Base-by-base conservation (phyloP, 2,329 filamentous ascomycete species). In the Aspergillus ibericus region DNA sequence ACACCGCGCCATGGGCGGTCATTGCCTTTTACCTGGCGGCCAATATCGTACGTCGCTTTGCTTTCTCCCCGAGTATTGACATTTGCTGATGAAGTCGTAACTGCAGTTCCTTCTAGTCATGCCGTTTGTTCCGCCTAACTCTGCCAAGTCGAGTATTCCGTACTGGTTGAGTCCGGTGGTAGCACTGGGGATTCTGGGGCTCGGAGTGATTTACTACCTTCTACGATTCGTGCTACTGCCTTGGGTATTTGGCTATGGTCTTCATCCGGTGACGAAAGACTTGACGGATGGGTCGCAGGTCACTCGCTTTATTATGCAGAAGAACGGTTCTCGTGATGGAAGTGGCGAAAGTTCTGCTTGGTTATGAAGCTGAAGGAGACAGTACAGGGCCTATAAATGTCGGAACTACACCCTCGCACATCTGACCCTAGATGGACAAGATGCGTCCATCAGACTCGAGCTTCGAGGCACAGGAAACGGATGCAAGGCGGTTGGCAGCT, bases 111-210 rank as follows among this genome's bases (percentile, higher is more conserved):
- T 66, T 7, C 48, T 67, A 5, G 29, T 66, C 2, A 66, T 66
- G 65, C 63, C 65, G 4, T 66, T 67, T 20, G 53, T 67, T 3
- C 64, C 64, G 6, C 63, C 64, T 1, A 53, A 56, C 3, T 60
- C 60, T 25, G 56, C 51, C 4, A 62, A 20, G 10, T 62, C 60
- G 2, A 63, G 59, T 47, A 48, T 66, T 2, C 63, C 65, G 3
- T 67, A 66, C 32, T 66, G 56, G 44, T 51, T 67, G 5, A 63
- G 58, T 13, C 62, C 65, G 2, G 59, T 65, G 2, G 65, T 65
- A 4, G 57, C 63, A 16, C 34, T 66, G 16, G 54, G 57, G 15
- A 66, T 66, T 18, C 36, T 66, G 0, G 46, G 61, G 4, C 40
- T 66, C 5, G 63, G 63, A 3, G 54, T 63, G 2, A 36, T 63